Percentiles rank a stretch among this genome's conserved stretches.
Evolutionary conservation across 306 rosid genomes (phyloP).

Genomic region (Echinosophora koreensis): DNA sequence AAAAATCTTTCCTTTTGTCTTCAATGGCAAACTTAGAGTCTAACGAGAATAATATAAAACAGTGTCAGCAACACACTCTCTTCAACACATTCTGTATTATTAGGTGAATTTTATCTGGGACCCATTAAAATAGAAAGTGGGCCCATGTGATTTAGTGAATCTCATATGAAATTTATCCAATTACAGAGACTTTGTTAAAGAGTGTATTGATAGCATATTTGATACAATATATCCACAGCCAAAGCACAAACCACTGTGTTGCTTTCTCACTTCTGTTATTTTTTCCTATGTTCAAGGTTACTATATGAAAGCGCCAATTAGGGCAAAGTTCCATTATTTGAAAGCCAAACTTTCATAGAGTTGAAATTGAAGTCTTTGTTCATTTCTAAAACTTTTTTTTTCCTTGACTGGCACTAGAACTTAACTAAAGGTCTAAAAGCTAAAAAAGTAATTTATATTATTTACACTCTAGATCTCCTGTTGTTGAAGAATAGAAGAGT

Average conservation of each 20-base stretch:
- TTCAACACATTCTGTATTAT: too few species aligned
- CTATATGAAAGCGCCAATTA: background rate
- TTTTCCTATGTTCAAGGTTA: background rate
- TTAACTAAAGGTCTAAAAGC: background rate
- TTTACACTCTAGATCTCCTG: background rate
- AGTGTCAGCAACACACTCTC: too few species aligned
- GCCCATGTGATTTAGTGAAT: too few species aligned
- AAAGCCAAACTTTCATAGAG: conserved; percentile 5
- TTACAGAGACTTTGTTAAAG: too few species aligned
- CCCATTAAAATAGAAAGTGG: too few species aligned
- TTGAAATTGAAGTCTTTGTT: background rate
- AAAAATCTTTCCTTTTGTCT: background rate
- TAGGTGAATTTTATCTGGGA: too few species aligned
- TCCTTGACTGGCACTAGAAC: background rate
- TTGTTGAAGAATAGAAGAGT: background rate
- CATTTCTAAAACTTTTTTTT: background rate
- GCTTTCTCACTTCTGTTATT: background rate
- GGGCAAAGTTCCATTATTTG: background rate
- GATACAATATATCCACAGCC: background rate
- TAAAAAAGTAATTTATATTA: background rate
- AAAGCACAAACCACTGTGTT: background rate
- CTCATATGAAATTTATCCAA: too few species aligned
- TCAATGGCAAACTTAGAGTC: background rate
- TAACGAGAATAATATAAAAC: background rate
- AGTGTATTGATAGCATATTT: too few species aligned